Base-by-base conservation (phyloP, 2,329 filamentous ascomycete species). In the Tympanopsis confertula region DNA sequence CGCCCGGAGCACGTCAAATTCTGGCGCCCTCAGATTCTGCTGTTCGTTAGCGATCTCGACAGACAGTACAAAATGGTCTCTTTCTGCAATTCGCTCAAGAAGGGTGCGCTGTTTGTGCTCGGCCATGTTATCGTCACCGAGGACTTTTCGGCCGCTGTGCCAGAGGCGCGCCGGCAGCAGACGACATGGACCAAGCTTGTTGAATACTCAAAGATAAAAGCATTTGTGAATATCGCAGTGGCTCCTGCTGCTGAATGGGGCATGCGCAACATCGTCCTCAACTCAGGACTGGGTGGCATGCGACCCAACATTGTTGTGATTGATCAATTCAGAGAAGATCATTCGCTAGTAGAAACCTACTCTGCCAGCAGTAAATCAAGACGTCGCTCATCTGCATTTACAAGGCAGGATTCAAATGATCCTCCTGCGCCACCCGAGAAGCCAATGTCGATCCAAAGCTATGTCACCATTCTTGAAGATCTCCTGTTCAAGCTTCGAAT, bases 1-100 rank as follows among this genome's bases (percentile, higher is more conserved):
- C 79, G 77, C 36, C 85, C 86, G 24, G 86, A 94, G 49, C 86
- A 94, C 52, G 87, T 94, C 56, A 94, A 94, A 51, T 94, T 93
- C 54, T 94, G 87, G 86, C 71, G 86, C 37, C 86, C 86, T 1
- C 86, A 93, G 45, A 88, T 94, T 32, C 72, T 94, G 35, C 67
- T 94, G 0, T 73, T 94, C 38, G 76, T 91, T 45, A 91, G 89
- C 51, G 76, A 91, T 48, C 82, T 86, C 3, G 71, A 86, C n/a
- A 72, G 71, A 4, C 84, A 91, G 52, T 86, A 83, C 38, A 80
- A 84, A 30, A 69, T 94, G 29, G 89, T 94, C 2, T 84, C 88
- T 41, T 94, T 94, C 47, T 94, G 86, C 59, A 94, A 94, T 54
- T 87, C 85, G 0, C 63, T 94, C 54, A 94, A 94, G 54, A 94